phyloP scores from a whole-genome alignment of 805 yeast species.

The Yarrowia porcina region DNA sequence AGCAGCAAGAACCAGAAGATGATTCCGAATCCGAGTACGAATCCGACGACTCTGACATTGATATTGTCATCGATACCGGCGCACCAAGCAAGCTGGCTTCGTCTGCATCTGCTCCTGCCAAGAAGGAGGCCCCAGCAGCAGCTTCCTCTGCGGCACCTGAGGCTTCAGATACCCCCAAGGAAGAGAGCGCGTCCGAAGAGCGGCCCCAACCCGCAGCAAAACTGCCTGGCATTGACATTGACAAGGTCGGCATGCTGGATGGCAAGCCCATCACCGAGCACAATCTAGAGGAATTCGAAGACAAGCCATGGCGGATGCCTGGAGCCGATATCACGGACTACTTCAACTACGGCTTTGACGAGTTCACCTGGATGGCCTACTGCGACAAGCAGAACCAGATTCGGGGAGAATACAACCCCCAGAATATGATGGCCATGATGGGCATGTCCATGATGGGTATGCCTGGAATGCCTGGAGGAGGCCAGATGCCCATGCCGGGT shows the following conservation, averaged over 20 bases:
- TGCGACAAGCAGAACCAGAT: conserved; percentile 81
- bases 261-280: conserved; percentile 82
- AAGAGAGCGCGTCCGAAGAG: conserved; percentile 26
- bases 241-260: conserved; percentile 66
- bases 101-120: conserved; percentile 28
- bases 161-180: conserved; percentile 31
- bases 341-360: conserved; percentile 96
- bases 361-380: conserved; percentile 92
- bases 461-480: conserved; percentile 32
- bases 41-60: conserved; percentile 26
- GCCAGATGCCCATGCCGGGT: conserved; percentile 25
- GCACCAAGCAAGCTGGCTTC: conserved; percentile 5
- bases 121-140: conserved; percentile 19
- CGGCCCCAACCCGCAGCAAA: conserved; percentile 30
- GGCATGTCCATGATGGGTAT: conserved; percentile 29
- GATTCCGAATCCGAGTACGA: conserved; percentile 29
- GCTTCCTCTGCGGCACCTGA: conserved; percentile 31
- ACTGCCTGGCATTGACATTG: conserved; percentile 56
- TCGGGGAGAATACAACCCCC: conserved; percentile 78
- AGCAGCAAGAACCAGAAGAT: conserved; percentile 25
- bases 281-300: conserved; percentile 74
- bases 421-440: conserved; percentile 58
- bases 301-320: conserved; percentile 98
- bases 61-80: conserved; percentile 22
- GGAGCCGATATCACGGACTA: conserved; percentile 94